Evolutionary conservation across 257 asterid species (phyloP).

Genomic region (Datura wrightii): DNA sequence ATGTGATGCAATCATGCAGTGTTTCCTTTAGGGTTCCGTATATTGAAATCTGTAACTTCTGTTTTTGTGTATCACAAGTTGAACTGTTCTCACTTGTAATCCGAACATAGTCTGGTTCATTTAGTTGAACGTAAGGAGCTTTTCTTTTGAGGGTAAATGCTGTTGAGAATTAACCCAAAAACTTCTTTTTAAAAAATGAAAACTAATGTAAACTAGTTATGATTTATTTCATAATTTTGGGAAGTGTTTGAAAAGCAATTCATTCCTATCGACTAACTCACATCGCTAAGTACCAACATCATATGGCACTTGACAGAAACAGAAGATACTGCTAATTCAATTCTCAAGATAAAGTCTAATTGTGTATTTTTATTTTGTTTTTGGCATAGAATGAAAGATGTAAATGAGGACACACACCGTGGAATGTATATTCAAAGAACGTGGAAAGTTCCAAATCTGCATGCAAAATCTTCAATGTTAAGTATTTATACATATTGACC

Average conservation of each 20-base stretch:
- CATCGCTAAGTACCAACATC: not conserved
- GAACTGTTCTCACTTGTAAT: not conserved
- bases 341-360: not conserved
- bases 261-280: not conserved
- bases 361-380: not conserved
- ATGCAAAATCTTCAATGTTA: not conserved
- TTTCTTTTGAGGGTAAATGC: not conserved
- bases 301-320: not conserved
- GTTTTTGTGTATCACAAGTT: constrained; percentile 20
- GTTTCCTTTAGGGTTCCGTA: not conserved
- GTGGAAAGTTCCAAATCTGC: not conserved
- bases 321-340: not conserved
- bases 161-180: not conserved
- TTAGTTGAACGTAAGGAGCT: constrained; percentile 6
- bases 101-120: constrained; percentile 19
- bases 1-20: constrained; percentile 17
- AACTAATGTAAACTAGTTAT: not conserved
- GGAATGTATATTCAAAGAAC: not conserved
- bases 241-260: not conserved
- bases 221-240: constrained; percentile 16
- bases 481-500: not conserved
- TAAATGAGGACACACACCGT: not conserved
- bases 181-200: not conserved
- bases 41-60: not conserved
- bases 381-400: not conserved